These are phyloP conservation scores for Loxodes magnus DNA, from an alignment of 73 alveolate species.

Conservation along the genomic window DNA sequence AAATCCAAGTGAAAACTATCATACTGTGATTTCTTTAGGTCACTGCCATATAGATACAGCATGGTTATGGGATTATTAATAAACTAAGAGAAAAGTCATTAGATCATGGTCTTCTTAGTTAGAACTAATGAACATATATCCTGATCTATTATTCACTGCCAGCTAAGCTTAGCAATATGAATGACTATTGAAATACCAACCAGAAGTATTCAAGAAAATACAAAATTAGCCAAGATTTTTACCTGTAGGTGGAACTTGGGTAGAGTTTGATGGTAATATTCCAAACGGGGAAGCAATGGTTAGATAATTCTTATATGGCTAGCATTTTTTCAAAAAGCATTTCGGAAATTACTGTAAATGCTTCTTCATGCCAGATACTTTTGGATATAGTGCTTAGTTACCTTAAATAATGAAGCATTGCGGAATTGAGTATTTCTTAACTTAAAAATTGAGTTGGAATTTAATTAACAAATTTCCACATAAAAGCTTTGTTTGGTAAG, in stretches of 20 bases:
- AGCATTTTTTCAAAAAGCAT: slow-evolving; percentile 20
- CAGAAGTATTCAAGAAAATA: slow-evolving; percentile 32
- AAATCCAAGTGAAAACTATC: slow-evolving; percentile 18
- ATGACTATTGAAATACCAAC: slow-evolving; percentile 25
- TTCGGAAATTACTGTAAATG: slow-evolving; percentile 15
- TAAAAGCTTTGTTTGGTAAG: slow-evolving; percentile 32
- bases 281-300: slow-evolving; percentile 44
- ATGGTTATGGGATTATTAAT: slow-evolving; percentile 48
- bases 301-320: slow-evolving; percentile 33
- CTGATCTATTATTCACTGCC: slow-evolving; percentile 21
- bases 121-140: slow-evolving; percentile 24
- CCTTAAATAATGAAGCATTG: slow-evolving; percentile 28
- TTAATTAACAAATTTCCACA: slow-evolving; percentile 32
- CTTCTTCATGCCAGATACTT: slow-evolving; percentile 46
- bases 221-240: slow-evolving; percentile 27
- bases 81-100: slow-evolving; percentile 34
- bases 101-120: slow-evolving; percentile 35
- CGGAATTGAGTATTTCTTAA: slow-evolving; percentile 24
- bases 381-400: slow-evolving; percentile 37
- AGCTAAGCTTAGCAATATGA: slow-evolving; percentile 19
- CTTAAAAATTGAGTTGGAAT: slow-evolving; percentile 38
- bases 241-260: slow-evolving; percentile 50
- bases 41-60: slow-evolving; percentile 53
- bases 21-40: slow-evolving; percentile 27
- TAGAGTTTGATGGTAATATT: slow-evolving; percentile 40